phyloP scores from a whole-genome alignment of 2,329 filamentous ascomycete species.

The Diaporthe ilicicola region DNA sequence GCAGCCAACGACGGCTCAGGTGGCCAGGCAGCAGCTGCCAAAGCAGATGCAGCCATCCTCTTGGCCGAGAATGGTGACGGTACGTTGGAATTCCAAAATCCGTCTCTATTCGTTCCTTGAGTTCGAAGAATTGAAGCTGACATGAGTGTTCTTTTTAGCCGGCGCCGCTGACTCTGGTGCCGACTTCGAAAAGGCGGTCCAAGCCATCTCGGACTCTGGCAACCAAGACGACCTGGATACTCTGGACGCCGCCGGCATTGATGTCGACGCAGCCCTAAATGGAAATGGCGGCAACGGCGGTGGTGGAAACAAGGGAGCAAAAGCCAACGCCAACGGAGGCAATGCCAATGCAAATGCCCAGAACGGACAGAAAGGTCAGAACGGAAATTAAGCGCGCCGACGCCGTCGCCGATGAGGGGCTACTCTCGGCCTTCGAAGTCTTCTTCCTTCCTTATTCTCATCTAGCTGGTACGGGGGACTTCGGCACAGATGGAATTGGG shows the following conservation, averaged over 20 bases:
- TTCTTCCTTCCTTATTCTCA: neutral
- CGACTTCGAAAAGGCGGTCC: slow-evolving; percentile 23
- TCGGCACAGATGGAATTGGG: neutral
- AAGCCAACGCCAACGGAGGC: neutral
- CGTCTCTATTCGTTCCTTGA: neutral
- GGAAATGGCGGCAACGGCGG: neutral
- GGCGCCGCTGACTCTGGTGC: slow-evolving; percentile 14
- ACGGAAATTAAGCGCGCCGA: neutral
- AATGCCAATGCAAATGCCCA: neutral
- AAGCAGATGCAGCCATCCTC: slow-evolving; percentile 28
- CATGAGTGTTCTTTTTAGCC: neutral
- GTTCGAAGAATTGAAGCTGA: neutral
- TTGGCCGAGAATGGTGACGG: slow-evolving; percentile 27
- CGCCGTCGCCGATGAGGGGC: neutral
- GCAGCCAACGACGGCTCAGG: slow-evolving; percentile 23
- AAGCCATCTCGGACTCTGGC: slow-evolving; percentile 18
- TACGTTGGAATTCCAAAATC: neutral
- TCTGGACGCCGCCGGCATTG: slow-evolving; percentile 20
- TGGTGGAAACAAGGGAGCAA: neutral
- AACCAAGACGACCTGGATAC: slow-evolving; percentile 21
- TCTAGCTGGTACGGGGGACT: neutral
- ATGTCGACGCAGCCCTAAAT: neutral
- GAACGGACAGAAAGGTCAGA: neutral
- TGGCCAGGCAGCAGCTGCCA: slow-evolving; percentile 21
- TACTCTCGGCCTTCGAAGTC: neutral